Conservation (phyloP, 169 alveolate species). For the Plasmodium malariae region DNA sequence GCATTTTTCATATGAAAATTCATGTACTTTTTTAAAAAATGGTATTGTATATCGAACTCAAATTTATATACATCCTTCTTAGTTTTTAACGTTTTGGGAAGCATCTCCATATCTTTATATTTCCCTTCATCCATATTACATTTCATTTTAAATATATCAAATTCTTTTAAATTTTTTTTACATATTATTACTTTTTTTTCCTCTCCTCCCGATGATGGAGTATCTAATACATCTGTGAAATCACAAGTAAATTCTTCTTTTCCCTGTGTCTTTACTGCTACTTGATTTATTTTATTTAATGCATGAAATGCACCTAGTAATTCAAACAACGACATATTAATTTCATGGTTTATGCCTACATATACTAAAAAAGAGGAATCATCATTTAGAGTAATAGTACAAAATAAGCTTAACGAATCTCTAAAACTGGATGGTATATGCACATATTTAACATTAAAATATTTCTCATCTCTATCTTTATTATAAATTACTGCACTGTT, state of each 20-base stretch:
- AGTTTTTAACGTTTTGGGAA: constrained; percentile 17
- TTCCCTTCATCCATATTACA: constrained; percentile 1
- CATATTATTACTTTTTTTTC: constrained; percentile 39
- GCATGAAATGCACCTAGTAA: constrained; percentile 11
- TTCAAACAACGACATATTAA: constrained; percentile 37
- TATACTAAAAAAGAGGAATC: constrained; percentile 22
- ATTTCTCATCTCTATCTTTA: constrained; percentile 33
- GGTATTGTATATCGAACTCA: constrained; percentile 16
- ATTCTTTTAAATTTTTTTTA: constrained; percentile 50
- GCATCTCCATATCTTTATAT: constrained; percentile 14
- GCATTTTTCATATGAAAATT: not conserved
- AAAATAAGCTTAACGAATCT: constrained; percentile 5
- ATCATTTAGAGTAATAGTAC: constrained; percentile 4
- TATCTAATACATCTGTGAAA: constrained; percentile 25
- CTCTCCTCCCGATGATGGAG: not conserved
- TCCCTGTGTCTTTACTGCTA: not conserved
- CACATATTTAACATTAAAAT: constrained; percentile 30
- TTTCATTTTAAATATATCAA: constrained; percentile 37
- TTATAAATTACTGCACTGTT: constrained; percentile 36
- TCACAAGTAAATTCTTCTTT: constrained; percentile 53
- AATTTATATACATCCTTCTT: constrained; percentile 13
- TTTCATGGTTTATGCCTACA: constrained; percentile 49
- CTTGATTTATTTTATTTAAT: constrained; percentile 17
- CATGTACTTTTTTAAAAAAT: constrained; percentile 12
- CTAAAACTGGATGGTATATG: constrained; percentile 28